A percentile compares a stretch with the other conserved stretches of the same genome.
Evolutionary conservation across 164 flowering plant genomes (phyloP).

Genomic region (Chimonanthus salicifolius): DNA sequence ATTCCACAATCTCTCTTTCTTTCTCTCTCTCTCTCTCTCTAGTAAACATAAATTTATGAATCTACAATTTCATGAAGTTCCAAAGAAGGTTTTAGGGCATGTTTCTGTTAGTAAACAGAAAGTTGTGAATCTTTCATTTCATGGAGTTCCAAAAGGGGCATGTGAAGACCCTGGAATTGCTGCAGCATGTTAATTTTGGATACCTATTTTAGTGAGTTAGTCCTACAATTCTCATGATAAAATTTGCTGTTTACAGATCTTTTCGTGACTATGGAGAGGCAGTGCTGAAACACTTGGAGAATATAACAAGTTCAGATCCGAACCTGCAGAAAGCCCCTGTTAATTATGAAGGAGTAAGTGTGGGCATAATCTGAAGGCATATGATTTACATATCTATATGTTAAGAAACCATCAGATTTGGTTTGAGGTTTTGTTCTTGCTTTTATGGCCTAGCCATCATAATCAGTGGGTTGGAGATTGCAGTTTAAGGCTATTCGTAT

Average conservation of each 20-base stretch:
- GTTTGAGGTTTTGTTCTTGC: not conserved
- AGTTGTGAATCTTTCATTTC: not conserved
- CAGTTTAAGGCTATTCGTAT: not conserved
- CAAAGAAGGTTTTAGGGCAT: too few relatives aligned
- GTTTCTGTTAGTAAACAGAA: not conserved
- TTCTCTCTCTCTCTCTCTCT: not conserved
- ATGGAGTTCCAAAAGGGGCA: not conserved
- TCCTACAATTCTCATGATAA: not conserved
- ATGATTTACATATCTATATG: not conserved
- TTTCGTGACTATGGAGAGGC: constrained; percentile 96
- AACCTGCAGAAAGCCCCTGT: constrained; percentile 83
- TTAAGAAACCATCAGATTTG: not conserved
- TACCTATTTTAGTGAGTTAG: not conserved
- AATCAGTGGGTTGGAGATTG: not conserved
- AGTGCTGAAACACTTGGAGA: constrained; percentile 71
- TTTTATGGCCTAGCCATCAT: too few relatives aligned
- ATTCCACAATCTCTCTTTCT: constrained; percentile 13
- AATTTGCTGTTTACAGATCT: constrained; percentile 40
- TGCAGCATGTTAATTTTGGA: not conserved
- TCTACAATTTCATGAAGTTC: too few relatives aligned
- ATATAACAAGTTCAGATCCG: constrained; percentile 43
- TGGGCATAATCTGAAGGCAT: not conserved
- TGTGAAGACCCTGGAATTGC: not conserved
- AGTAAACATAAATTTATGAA: not conserved
- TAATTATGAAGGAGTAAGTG: constrained; percentile 93